These are phyloP conservation scores for Lentinula lateritia DNA, from an alignment of 768 basidiomycete genomes.

Conservation along the genomic window DNA sequence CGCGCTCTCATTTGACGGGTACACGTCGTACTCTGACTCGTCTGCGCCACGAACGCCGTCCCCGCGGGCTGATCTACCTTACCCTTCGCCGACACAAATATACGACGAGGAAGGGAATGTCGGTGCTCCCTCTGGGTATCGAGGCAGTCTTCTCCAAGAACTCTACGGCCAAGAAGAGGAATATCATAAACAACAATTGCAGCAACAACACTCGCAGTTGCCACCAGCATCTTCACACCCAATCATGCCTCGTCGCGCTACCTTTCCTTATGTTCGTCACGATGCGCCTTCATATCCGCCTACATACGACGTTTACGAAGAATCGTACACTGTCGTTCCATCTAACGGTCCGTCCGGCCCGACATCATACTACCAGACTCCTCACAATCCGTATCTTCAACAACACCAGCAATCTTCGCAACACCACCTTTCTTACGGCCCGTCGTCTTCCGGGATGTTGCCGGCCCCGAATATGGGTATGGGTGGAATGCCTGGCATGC, in stretches of 20 bases:
- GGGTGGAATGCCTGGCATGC: constrained; percentile 1
- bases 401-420: constrained; percentile 11
- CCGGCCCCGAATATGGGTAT: background rate
- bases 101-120: constrained; percentile 35
- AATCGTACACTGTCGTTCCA: constrained; percentile 55
- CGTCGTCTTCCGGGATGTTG: background rate
- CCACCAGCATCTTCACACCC: constrained; percentile 41
- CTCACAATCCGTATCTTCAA: constrained; percentile 36
- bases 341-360: constrained; percentile 31
- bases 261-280: constrained; percentile 73
- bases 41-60: constrained; percentile 72
- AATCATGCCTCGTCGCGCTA: constrained; percentile 55
- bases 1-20: constrained; percentile 49
- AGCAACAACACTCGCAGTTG: constrained; percentile 24
- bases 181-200: constrained; percentile 22
- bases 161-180: constrained; percentile 41
- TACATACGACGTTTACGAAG: constrained; percentile 36
- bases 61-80: constrained; percentile 39
- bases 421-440: background rate
- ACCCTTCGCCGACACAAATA: constrained; percentile 20
- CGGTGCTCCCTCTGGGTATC: constrained; percentile 31
- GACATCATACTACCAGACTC: constrained; percentile 12
- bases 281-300: constrained; percentile 45
- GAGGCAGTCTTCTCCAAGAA: constrained; percentile 62
- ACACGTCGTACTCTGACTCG: constrained; percentile 62